Base-by-base conservation (phyloP, 306 rosid genomes). In the Dicorynia guianensis region DNA sequence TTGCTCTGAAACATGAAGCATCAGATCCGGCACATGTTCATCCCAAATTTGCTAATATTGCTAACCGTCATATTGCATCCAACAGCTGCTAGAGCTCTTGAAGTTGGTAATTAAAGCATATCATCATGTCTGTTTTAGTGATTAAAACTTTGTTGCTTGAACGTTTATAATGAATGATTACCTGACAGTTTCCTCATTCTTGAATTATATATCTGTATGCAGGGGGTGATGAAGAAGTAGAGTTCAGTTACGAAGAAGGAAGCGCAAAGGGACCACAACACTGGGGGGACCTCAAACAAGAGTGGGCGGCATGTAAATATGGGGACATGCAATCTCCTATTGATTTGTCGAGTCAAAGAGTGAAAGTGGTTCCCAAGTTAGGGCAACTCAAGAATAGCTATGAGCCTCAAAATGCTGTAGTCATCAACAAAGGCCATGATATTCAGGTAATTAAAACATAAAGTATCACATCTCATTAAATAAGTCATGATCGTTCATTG, bases 291-390 rank as follows among this genome's bases (percentile, higher is more conserved):
- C 15, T 85, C 14, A 80, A 63, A 39, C 20, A 66, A 63, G 87
- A 73, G 38, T 82, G 86, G 86, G 78, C 50, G 17, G 74, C 79
- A 11, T 81, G 89, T 56, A 70, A 81, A 38, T 9, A 75, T 40
- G 86, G 89, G 56, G 40, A 39, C 13, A 9, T 67, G 80, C 89
- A 82, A 42, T 85, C 86, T 56, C 84, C 89, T 47, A 69, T 85
- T 12, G 84, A 85, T 36, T 57, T 85, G 65, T 13, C 79, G 15
- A 62, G 47, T 19, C 7, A 1, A 1, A 72, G 76, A 17, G 68
- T 68, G 11, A 63, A 61, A 57, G 8, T 71, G 35, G 35, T 75
- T 11, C 77, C 77, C n/a, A 58, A 66, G 42, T 72, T 79, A 14
- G 55, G 50, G 12, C 14, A 34, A n/a, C 64, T 82, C 6, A 76